phyloP scores from a whole-genome alignment of 2,329 filamentous ascomycete genomes.

The Trichothecium sympodiale region DNA sequence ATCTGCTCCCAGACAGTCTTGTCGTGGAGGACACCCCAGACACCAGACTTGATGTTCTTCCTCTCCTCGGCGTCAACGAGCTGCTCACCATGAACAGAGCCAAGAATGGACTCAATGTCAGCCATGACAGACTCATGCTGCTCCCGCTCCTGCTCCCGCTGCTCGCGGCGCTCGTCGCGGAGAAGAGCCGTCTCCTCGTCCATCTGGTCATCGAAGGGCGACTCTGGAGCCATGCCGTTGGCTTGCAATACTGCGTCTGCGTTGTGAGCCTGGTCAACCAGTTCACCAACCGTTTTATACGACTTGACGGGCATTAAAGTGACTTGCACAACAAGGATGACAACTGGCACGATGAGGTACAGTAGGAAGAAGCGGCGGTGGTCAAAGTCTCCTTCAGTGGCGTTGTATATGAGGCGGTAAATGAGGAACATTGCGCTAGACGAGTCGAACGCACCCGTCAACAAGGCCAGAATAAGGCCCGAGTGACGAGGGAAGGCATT shows the following conservation, averaged over 20 bases:
- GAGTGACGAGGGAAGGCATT: slow-evolving; percentile 72
- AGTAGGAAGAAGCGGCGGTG: slow-evolving; percentile 58
- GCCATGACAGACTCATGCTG: slow-evolving; percentile 52
- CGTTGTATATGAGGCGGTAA: slow-evolving; percentile 61
- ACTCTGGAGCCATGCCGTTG: slow-evolving; percentile 17
- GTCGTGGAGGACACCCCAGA: slow-evolving; percentile 80
- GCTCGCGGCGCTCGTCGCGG: slow-evolving; percentile 44
- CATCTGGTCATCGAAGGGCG: slow-evolving; percentile 40
- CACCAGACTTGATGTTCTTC: slow-evolving; percentile 60
- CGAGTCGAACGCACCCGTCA: slow-evolving; percentile 76
- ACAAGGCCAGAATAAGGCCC: slow-evolving; percentile 66
- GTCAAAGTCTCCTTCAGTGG: slow-evolving; percentile 41
- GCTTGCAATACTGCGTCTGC: slow-evolving; percentile 16
- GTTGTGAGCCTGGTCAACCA: slow-evolving; percentile 61
- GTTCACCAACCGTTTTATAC: slow-evolving; percentile 77
- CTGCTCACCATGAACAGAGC: slow-evolving; percentile 47
- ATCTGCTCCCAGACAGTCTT: slow-evolving; percentile 63
- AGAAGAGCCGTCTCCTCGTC: slow-evolving; percentile 46
- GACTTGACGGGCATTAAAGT: slow-evolving; percentile 63
- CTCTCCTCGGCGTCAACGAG: slow-evolving; percentile 57
- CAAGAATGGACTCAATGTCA: slow-evolving; percentile 65
- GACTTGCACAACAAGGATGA: slow-evolving; percentile 57
- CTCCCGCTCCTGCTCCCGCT: slow-evolving; percentile 45
- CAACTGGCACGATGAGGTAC: slow-evolving; percentile 59
- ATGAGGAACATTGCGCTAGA: slow-evolving; percentile 69